Evolutionary conservation across 1,139 yeast species (phyloP).

Genomic region (Geotrichum klebahnii): DNA sequence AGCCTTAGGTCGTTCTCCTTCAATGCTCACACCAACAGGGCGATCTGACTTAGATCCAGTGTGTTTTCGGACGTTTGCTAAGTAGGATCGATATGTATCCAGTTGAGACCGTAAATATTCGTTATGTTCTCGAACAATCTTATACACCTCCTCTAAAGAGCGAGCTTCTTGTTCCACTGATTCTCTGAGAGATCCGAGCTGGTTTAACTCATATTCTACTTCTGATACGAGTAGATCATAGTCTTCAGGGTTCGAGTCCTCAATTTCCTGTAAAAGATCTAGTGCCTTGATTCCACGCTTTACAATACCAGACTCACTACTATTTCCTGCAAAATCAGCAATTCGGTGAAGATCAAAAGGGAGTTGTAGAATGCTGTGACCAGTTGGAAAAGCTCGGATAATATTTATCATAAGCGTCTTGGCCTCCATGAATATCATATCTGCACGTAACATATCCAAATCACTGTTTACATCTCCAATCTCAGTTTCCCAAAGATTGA

Average conservation of each 20-base stretch:
- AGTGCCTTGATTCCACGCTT: slow-evolving; percentile 40
- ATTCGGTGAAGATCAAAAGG: slow-evolving; percentile 36
- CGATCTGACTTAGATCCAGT: slow-evolving; percentile 36
- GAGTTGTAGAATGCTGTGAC: slow-evolving; percentile 31
- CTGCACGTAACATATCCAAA: slow-evolving; percentile 37
- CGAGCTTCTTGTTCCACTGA: slow-evolving; percentile 38
- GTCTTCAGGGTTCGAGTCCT: slow-evolving; percentile 35
- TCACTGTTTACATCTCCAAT: slow-evolving; percentile 37
- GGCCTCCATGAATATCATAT: slow-evolving; percentile 41
- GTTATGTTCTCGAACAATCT: slow-evolving; percentile 40
- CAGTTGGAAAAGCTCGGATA: slow-evolving; percentile 39
- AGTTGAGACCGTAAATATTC: slow-evolving; percentile 40
- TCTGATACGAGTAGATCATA: slow-evolving; percentile 36
- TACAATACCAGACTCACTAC: slow-evolving; percentile 36
- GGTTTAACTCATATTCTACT: slow-evolving; percentile 40
- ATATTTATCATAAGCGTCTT: slow-evolving; percentile 41
- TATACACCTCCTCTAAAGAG: slow-evolving; percentile 38
- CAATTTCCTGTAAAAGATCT: slow-evolving; percentile 37
- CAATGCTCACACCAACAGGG: slow-evolving; percentile 31
- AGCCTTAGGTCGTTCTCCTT: slow-evolving; percentile 27
- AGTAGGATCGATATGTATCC: slow-evolving; percentile 40
- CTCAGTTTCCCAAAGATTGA: slow-evolving; percentile 40
- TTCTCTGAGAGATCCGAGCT: slow-evolving; percentile 39
- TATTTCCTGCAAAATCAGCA: slow-evolving; percentile 39
- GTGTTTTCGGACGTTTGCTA: slow-evolving; percentile 40